Evolutionary conservation across 2,329 filamentous ascomycete species (phyloP).

Genomic region (Sarocladium brachiariae): DNA sequence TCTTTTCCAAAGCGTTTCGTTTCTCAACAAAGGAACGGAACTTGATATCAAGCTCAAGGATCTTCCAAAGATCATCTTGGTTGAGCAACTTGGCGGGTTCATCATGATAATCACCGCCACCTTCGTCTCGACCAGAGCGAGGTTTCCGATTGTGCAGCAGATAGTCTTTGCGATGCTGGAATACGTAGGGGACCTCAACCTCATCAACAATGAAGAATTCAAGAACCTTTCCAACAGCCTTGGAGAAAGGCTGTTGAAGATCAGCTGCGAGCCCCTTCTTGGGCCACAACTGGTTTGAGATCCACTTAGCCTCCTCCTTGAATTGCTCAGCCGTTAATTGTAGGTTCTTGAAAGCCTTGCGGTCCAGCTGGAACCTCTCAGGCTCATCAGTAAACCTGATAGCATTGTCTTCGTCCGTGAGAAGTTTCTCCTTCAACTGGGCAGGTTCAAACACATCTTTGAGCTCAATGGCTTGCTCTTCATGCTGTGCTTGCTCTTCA

Average conservation of each 20-base stretch:
- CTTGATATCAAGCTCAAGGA: conserved; percentile 90
- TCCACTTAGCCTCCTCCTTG: conserved; percentile 86
- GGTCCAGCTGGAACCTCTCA: conserved; percentile 87
- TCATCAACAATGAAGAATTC: conserved; percentile 94
- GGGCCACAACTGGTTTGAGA: conserved; percentile 80
- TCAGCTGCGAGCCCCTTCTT: conserved; percentile 72
- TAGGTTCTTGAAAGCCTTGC: conserved; percentile 79
- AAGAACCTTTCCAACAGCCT: conserved; percentile 83
- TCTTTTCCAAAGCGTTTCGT: conserved; percentile 75
- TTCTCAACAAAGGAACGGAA: conserved; percentile 91
- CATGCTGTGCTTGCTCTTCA: conserved; percentile 69
- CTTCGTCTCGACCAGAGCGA: conserved; percentile 53
- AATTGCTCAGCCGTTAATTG: conserved; percentile 78
- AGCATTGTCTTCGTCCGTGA: conserved; percentile 90
- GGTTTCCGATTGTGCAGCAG: conserved; percentile 80
- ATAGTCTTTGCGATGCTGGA: conserved; percentile 97
- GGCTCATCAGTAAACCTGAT: conserved; percentile 87
- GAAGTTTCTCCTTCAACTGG: conserved; percentile 84
- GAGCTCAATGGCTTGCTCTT: conserved; percentile 80
- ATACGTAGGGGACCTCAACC: conserved; percentile 94
- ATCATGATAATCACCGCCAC: conserved; percentile 66
- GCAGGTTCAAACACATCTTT: conserved; percentile 98
- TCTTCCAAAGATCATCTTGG: conserved; percentile 90
- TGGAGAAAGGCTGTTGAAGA: conserved; percentile 75
- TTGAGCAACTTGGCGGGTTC: conserved; percentile 81